Conservation (phyloP, 78 protist species). For the Parvularia atlantis region DNA sequence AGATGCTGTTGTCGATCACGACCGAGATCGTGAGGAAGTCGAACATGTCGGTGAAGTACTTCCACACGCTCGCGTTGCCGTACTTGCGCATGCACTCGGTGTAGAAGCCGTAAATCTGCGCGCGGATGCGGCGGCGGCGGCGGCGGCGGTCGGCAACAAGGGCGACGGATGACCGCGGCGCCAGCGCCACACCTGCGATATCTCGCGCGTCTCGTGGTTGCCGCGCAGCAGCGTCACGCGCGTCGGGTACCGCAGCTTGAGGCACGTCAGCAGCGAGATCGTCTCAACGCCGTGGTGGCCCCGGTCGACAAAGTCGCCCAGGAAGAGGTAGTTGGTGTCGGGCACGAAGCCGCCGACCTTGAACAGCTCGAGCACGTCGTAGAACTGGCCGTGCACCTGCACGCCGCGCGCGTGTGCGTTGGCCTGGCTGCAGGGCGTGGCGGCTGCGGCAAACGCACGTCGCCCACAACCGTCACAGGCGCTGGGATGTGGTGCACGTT, state of each 20-base stretch:
- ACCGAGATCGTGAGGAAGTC: conserved; percentile 84
- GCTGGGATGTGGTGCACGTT: conserved; percentile 70
- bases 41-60: conserved; percentile 79
- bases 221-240: conserved; percentile 84
- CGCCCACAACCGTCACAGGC: conserved; percentile 95
- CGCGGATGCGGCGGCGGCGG: not conserved
- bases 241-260: conserved; percentile 65
- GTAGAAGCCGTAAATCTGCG: conserved; percentile 80
- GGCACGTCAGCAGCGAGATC: conserved; percentile 61
- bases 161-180: not conserved
- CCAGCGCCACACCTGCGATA: conserved; percentile 74
- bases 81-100: conserved; percentile 89
- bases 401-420: not conserved
- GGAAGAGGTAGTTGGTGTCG: conserved; percentile 81
- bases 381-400: conserved; percentile 64
- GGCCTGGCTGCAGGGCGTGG: no score
- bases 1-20: conserved; percentile 63
- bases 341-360: conserved; percentile 83
- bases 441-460: conserved; percentile 72
- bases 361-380: conserved; percentile 91
- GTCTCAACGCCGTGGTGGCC: conserved; percentile 87
- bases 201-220: conserved; percentile 90
- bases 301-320: conserved; percentile 96
- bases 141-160: not conserved
- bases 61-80: conserved; percentile 86